Evolutionary conservation across 768 basidiomycete species (phyloP).

Genomic region (Cyclocybe cylindracea): DNA sequence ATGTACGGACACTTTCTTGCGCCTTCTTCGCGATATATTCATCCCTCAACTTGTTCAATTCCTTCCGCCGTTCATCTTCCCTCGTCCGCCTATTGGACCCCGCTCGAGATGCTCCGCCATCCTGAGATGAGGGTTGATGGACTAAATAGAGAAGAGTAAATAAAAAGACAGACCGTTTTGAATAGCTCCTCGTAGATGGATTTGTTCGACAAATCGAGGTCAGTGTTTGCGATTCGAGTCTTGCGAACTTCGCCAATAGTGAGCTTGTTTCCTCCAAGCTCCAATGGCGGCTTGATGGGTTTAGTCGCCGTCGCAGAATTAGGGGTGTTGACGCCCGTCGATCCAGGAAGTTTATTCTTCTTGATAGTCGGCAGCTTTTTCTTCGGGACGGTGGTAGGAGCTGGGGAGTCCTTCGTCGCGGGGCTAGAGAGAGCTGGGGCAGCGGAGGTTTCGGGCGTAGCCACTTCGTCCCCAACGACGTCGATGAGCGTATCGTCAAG

Average conservation of each 20-base stretch:
- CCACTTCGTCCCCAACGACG: constrained; percentile 29
- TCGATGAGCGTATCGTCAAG: constrained; percentile 35
- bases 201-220: constrained; percentile 64
- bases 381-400: constrained; percentile 21
- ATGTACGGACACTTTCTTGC: constrained; percentile 50
- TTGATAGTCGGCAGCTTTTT: constrained; percentile 40
- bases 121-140: neutral
- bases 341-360: constrained; percentile 69
- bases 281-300: constrained; percentile 25
- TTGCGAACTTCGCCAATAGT: constrained; percentile 20
- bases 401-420: constrained; percentile 30
- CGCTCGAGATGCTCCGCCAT: constrained; percentile 13
- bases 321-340: constrained; percentile 42
- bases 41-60: constrained; percentile 69
- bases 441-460: constrained; percentile 17
- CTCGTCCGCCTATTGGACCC: constrained; percentile 40
- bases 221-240: constrained; percentile 44
- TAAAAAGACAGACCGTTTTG: constrained; percentile 33
- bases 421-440: constrained; percentile 21
- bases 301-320: constrained; percentile 17
- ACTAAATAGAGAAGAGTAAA: neutral
- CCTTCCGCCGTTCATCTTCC: constrained; percentile 70
- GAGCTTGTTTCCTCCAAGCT: constrained; percentile 14
- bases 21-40: constrained; percentile 61
- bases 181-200: constrained; percentile 66